A percentile compares a stretch with the other conserved stretches of the same genome.
These are phyloP conservation scores for Auricularia cornea DNA, from an alignment of 768 basidiomycete species.

Conservation along the genomic window DNA sequence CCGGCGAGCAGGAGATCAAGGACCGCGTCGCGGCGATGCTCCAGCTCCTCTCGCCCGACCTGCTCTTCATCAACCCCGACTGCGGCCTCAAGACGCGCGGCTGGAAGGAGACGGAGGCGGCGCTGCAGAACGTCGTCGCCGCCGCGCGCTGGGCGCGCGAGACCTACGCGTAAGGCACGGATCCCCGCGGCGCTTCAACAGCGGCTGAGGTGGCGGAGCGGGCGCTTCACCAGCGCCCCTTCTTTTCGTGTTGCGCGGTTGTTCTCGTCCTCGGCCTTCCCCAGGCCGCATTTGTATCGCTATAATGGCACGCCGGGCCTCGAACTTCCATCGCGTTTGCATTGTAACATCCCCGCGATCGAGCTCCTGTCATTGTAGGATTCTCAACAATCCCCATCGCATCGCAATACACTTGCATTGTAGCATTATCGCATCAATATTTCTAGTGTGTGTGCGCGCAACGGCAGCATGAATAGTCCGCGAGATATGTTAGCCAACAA, in stretches of 20 bases:
- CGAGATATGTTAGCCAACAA: not conserved
- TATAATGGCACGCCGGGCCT: not conserved
- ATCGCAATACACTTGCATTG: not conserved
- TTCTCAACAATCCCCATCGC: slow-evolving; percentile 1
- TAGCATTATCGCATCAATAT: not conserved
- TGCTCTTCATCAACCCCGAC: slow-evolving; percentile 93
- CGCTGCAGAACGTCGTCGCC: slow-evolving; percentile 76
- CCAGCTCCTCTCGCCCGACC: slow-evolving; percentile 65
- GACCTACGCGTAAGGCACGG: slow-evolving; percentile 56
- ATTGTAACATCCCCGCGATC: not conserved
- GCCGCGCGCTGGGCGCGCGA: slow-evolving; percentile 91
- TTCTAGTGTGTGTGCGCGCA: not conserved
- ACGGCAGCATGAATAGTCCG: not conserved
- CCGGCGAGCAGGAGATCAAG: slow-evolving; percentile 86
- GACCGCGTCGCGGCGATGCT: slow-evolving; percentile 84
- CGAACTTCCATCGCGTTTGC: not conserved
- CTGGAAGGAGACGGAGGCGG: slow-evolving; percentile 95
- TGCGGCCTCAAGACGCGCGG: slow-evolving; percentile 98
- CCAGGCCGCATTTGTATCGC: not conserved
- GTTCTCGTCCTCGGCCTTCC: not conserved
- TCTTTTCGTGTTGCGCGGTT: not conserved
- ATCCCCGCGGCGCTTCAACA: slow-evolving; percentile 75
- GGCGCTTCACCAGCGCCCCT: not conserved
- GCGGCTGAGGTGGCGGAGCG: slow-evolving; percentile 30
- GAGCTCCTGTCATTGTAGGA: not conserved